Base-by-base conservation (phyloP, 805 yeast species). In the Candida andamanensis region DNA sequence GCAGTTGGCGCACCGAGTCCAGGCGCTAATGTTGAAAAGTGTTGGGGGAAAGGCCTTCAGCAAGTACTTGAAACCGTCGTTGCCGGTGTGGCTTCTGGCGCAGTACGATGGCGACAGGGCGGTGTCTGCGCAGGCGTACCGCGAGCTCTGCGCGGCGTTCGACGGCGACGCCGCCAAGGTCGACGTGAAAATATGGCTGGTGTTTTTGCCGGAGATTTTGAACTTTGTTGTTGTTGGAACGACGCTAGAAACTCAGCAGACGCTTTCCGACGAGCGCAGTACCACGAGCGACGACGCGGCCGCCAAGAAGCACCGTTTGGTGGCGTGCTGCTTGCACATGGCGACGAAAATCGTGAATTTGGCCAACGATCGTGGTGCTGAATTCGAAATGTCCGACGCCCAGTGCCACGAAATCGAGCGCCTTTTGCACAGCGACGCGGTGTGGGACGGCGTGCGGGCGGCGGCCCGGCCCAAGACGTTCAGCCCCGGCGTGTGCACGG, bases 21-120 rank as follows among this genome's bases (percentile, higher is more conserved):
- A 87, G 30, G 72, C 81, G 1, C 53, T 50, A 12, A 52, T 55
- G 24, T 47, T 63, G 32, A 39, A 43, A 15, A 62, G 77, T 24
- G 76, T 83, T 24, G 71, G 69, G 5, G 64, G 67, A 4, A 85
- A 79, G 43, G 58, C 60, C 24, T 75, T 75, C 35, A 62, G 78
- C 16, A 82, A 76, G 42, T 81, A 80, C 52, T 61, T 90, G 40
- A 78, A 76, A 38, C 81, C 82, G 42, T 68, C 83, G 0, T 65
- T 85, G 6, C 92, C 95, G 0, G 58, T 80, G 1, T 76, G 95
- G 78, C 46, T 89, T 4, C 65, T 76, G 17, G 95, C 95, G 0
- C 47, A 69, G 2, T 81, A 67, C 49, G 97, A 90, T 46, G 48
- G 69, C 2, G 97, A 89, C 42, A 53, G 76, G 27, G 39, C 68